Evolutionary conservation across 805 yeast species (phyloP).

Genomic region (Teunomyces kruisii): DNA sequence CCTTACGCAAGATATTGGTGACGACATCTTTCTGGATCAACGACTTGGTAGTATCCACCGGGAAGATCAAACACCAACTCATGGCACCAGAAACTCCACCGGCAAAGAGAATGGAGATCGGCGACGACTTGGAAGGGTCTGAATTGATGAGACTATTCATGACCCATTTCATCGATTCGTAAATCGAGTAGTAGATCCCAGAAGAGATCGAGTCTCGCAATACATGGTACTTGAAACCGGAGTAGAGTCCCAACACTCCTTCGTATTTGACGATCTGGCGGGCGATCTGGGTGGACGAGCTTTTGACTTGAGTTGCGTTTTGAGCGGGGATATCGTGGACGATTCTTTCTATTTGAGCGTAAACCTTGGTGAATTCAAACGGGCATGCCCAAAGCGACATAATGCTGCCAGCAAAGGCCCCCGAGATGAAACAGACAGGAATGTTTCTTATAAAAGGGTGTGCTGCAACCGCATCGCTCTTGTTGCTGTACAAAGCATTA

Average conservation of each 20-base stretch:
- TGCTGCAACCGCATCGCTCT: constrained; percentile 14
- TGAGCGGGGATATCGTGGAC: constrained; percentile 26
- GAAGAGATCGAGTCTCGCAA: constrained; percentile 69
- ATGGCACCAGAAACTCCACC: constrained; percentile 81
- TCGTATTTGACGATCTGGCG: constrained; percentile 53
- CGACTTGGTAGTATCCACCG: constrained; percentile 78
- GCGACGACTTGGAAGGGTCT: constrained; percentile 28
- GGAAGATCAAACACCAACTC: constrained; percentile 75
- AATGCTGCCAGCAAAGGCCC: constrained; percentile 63
- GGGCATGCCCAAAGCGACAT: constrained; percentile 75
- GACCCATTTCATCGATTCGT: constrained; percentile 67
- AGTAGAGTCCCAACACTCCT: constrained; percentile 65
- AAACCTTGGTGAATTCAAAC: constrained; percentile 79
- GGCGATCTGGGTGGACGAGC: constrained; percentile 43
- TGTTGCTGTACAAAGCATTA: constrained; percentile 11
- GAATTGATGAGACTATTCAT: constrained; percentile 31
- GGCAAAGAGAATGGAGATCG: constrained; percentile 44
- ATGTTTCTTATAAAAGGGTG: constrained; percentile 43
- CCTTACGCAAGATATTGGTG: constrained; percentile 57
- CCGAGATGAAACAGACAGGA: constrained; percentile 53
- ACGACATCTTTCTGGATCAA: constrained; percentile 73
- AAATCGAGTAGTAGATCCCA: constrained; percentile 70
- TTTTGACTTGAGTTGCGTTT: constrained; percentile 8
- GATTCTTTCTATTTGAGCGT: constrained; percentile 66
- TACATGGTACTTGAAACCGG: constrained; percentile 70